Conservation (phyloP, 345 rosid species). For the Citrus maxima region DNA sequence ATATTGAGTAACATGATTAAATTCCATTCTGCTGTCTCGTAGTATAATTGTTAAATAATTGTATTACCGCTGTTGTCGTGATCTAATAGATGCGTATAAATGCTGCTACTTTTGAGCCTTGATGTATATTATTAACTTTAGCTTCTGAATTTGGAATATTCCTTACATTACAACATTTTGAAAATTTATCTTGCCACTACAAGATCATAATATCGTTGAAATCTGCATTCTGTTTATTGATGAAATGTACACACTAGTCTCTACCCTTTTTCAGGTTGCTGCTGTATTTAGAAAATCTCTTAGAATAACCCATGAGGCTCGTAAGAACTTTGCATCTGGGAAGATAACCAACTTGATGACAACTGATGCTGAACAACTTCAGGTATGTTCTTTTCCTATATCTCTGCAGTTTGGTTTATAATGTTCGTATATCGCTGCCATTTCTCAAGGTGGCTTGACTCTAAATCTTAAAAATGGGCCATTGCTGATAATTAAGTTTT, state of each 20-base stretch:
- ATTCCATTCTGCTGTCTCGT: background rate
- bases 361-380: slow-evolving; percentile 93
- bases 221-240: background rate
- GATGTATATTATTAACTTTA: background rate
- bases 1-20: background rate
- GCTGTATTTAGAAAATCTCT: slow-evolving; percentile 93
- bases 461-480: background rate
- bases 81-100: background rate
- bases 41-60: background rate
- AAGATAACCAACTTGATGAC: slow-evolving; percentile 99
- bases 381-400: slow-evolving; percentile 42
- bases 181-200: background rate
- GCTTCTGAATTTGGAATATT: background rate
- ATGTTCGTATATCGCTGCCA: slow-evolving; percentile 5
- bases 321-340: slow-evolving; percentile 80
- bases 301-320: slow-evolving; percentile 89
- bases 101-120: background rate
- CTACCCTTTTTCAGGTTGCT: slow-evolving; percentile 60
- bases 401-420: background rate
- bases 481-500: background rate
- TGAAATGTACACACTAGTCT: background rate
- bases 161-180: background rate
- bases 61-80: background rate
- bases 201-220: background rate
- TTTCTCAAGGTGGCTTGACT: background rate